Percentiles rank a stretch among this genome's conserved stretches.
Conservation (phyloP, 345 rosid species). For the Populus deltoides region DNA sequence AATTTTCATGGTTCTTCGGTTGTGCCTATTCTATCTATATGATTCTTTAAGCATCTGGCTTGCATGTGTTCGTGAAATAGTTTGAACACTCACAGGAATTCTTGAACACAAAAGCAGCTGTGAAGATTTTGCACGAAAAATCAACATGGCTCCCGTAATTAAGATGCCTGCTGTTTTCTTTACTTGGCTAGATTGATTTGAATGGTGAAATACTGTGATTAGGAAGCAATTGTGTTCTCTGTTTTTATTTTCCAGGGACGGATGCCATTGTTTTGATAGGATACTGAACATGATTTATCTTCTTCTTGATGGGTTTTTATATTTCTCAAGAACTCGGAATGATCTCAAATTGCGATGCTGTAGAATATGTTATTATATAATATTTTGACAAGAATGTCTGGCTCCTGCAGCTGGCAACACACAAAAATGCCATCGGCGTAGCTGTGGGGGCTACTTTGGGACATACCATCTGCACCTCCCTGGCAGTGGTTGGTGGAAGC, state of each 20-base stretch:
- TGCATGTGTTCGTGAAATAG: not conserved
- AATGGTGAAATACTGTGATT: not conserved
- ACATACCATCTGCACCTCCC: conserved; percentile 81
- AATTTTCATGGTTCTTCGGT: not conserved
- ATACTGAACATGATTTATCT: not conserved
- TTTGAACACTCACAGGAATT: not conserved
- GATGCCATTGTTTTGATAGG: not conserved
- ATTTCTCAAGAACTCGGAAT: not conserved
- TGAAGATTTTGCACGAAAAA: not conserved
- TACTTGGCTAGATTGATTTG: not conserved
- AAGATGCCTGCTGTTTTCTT: not conserved
- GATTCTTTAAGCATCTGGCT: not conserved
- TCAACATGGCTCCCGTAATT: not conserved
- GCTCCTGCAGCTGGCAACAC: conserved; percentile 82
- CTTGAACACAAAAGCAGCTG: not conserved
- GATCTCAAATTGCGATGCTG: not conserved
- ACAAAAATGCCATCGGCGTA: conserved; percentile 90
- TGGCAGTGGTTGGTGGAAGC: conserved; percentile 98
- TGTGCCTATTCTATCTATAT: not conserved
- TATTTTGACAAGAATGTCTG: not conserved
- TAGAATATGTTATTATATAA: not conserved
- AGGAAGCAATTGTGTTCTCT: not conserved
- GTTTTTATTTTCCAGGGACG: not conserved
- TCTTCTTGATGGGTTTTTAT: not conserved
- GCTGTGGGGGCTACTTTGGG: conserved; percentile 87